Base-by-base conservation (phyloP, 441 rosid species). In the California macrophylla region DNA sequence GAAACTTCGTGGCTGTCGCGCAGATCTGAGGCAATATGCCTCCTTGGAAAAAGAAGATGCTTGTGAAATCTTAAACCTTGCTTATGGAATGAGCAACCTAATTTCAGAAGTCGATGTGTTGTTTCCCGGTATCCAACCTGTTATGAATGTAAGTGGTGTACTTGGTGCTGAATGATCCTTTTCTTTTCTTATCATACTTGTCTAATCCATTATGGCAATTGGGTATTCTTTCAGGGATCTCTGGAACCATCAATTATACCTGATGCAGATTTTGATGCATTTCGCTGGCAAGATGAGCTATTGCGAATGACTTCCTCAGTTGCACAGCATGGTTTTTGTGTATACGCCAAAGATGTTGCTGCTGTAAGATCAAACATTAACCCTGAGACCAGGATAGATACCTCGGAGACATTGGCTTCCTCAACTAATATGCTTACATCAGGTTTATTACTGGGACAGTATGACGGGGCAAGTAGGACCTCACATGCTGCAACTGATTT, bases 61-160 rank as follows among this genome's bases (percentile, higher is more conserved):
- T 81, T 72, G 77, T 69, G 79, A 80, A 70, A 79, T 74, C 67
- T 40, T 89, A 60, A 69, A 82, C 50, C 73, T 85, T 72, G 77
- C 88, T 72, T 69, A 68, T 73, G 79, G 81, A 75, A 80, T 91
- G 75, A 81, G 90, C 79, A 75, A 86, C 69, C 79, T 91, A 72
- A 79, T 91, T 76, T 88, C 98, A 64, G 91, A 88, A 72, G 82
- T 85, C 71, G 96, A 88, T 76, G 38, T 86, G 64, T 79, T 69
- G 64, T 79, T 69, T 72, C 75, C 76, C 66, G 79, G 81, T 71
- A 77, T 86, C 84, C 87, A 80, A 52, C 70, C 64, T 42, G 71
- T 69, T n/a, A 91, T 86, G 70, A 81, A 86, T 72, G 67, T 72
- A 73, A 64, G 52, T 69, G n/a, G 28, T 69, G 9, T 67, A 36